A percentile compares a stretch with the other conserved stretches of the same genome.
These are phyloP conservation scores for Solanum stenotomum DNA, from an alignment of 257 asterid genomes.

Conservation along the genomic window DNA sequence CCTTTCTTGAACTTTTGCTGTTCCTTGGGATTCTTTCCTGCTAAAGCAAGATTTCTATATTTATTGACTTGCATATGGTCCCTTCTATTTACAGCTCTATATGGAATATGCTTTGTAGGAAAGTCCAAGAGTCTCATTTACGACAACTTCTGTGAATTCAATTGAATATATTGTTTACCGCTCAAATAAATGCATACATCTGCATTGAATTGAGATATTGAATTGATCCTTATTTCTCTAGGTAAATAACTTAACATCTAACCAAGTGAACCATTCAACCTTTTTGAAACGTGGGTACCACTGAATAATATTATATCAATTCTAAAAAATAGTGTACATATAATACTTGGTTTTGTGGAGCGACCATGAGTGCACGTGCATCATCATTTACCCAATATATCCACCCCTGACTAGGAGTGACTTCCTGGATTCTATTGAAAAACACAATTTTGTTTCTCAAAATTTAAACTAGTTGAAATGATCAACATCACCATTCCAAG, in stretches of 20 bases:
- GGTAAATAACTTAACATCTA: too few species aligned
- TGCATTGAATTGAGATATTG: too few species aligned
- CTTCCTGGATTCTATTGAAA: background rate
- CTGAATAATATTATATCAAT: too few species aligned
- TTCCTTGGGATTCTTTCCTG: background rate
- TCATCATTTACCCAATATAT: background rate
- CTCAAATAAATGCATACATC: background rate
- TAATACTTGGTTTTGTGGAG: too few species aligned
- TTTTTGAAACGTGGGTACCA: too few species aligned
- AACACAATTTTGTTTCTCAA: background rate
- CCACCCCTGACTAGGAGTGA: background rate
- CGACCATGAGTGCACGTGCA: too few species aligned
- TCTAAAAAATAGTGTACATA: too few species aligned
- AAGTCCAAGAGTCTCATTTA: background rate
- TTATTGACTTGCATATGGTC: background rate
- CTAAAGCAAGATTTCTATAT: background rate
- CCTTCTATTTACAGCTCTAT: background rate
- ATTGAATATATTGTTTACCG: background rate
- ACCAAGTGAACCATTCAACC: too few species aligned
- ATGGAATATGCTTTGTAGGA: background rate
- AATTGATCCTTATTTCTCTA: too few species aligned
- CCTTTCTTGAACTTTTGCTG: background rate
- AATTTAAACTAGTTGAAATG: background rate
- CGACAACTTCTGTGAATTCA: background rate
- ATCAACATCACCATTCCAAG: background rate